Percentiles rank a stretch among this genome's conserved stretches.
Conservation (phyloP, 768 basidiomycete species). For the Hemileccinum impolitum region DNA sequence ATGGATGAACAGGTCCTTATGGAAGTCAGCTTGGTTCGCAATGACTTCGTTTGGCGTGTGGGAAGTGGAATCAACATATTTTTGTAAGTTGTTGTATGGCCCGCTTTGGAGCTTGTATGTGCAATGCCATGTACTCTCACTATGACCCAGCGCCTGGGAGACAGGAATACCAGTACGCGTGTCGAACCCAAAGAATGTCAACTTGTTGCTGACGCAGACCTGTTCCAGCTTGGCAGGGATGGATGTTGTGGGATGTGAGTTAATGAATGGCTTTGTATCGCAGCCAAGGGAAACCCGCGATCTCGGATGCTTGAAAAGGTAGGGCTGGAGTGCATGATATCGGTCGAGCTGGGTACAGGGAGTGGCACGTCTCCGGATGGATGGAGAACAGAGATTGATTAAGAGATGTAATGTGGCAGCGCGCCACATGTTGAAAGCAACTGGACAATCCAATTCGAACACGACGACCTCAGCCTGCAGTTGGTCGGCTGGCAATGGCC, state of each 20-base stretch:
- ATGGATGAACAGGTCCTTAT: slow-evolving; percentile 38
- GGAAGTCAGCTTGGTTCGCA: slow-evolving; percentile 41
- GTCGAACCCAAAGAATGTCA: slow-evolving; percentile 32
- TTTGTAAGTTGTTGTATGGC: slow-evolving; percentile 35
- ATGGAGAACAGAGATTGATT: slow-evolving; percentile 29
- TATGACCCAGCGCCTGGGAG: slow-evolving; percentile 6
- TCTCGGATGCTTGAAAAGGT: neutral
- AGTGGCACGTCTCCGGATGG: neutral
- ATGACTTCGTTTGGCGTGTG: slow-evolving; percentile 42
- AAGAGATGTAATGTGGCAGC: slow-evolving; percentile 25
- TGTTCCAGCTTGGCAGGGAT: slow-evolving; percentile 13
- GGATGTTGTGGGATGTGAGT: slow-evolving; percentile 32
- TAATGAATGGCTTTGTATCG: slow-evolving; percentile 28
- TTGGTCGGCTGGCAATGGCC: neutral
- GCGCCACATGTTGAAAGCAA: neutral
- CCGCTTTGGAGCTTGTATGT: slow-evolving; percentile 31
- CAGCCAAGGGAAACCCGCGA: slow-evolving; percentile 37
- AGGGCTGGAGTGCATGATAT: neutral
- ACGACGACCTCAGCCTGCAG: neutral
- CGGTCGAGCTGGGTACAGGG: slow-evolving; percentile 1
- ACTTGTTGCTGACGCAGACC: slow-evolving; percentile 29
- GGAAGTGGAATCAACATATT: slow-evolving; percentile 32
- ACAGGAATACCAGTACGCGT: slow-evolving; percentile 6
- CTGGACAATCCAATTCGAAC: neutral
- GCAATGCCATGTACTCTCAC: slow-evolving; percentile 21